Percentiles rank a stretch among this genome's conserved stretches.
Conservation (phyloP, 345 rosid species). For the Erysimum cheiranthoides region DNA sequence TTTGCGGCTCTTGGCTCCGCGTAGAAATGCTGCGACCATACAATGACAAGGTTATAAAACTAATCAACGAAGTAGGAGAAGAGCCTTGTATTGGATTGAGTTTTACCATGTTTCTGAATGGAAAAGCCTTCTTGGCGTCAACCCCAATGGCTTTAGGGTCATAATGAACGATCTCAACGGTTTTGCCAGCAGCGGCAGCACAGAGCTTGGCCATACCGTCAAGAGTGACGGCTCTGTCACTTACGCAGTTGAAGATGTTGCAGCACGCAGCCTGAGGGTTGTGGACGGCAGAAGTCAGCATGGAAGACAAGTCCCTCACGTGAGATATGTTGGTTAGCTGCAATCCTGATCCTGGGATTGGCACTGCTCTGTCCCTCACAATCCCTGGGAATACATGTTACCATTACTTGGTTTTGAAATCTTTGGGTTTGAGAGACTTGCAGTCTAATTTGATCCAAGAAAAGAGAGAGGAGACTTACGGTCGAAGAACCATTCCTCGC, state of each 20-base stretch:
- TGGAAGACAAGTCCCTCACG: constrained; percentile 83
- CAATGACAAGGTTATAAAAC: constrained; percentile 14
- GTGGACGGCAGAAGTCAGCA: constrained; percentile 78
- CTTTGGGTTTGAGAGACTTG: constrained; percentile 34
- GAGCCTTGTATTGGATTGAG: constrained; percentile 5
- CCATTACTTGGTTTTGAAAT: neutral
- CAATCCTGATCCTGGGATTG: constrained; percentile 94
- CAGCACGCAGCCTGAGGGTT: constrained; percentile 71
- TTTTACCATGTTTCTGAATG: constrained; percentile 89
- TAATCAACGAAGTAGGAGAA: neutral
- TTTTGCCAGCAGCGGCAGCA: constrained; percentile 80
- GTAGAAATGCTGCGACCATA: constrained; percentile 78
- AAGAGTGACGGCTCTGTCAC: constrained; percentile 90
- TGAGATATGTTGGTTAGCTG: constrained; percentile 87
- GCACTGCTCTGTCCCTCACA: constrained; percentile 82
- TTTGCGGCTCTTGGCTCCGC: constrained; percentile 96
- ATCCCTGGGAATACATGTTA: constrained; percentile 61
- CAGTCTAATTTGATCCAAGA: constrained; percentile 47
- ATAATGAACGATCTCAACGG: constrained; percentile 80
- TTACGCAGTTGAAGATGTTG: constrained; percentile 86
- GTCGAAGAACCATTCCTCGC: constrained; percentile 99
- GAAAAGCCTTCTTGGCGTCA: constrained; percentile 94
- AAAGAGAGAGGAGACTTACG: constrained; percentile 45
- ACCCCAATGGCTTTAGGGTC: constrained; percentile 84
- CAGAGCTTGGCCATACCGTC: constrained; percentile 96